phyloP scores from a whole-genome alignment of 768 basidiomycete species.

The Rhizopogon vulgaris region DNA sequence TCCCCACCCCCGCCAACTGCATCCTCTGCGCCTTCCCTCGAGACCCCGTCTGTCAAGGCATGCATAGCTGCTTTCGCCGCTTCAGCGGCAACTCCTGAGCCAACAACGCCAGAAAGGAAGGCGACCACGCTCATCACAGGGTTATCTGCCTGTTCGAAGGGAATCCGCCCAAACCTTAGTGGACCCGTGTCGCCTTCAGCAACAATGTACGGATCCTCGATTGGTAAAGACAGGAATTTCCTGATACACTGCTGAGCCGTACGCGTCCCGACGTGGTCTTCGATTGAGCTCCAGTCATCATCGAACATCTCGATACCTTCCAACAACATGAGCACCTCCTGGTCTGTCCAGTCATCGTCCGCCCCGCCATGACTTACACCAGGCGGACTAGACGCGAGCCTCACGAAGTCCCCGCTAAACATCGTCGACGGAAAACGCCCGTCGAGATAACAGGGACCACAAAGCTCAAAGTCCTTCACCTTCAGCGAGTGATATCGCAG shows the following conservation, averaged over 20 bases:
- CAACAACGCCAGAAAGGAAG: conserved; percentile 90
- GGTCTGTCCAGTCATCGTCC: conserved; percentile 82
- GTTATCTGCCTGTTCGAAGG: conserved; percentile 93
- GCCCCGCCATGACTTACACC: conserved; percentile 33
- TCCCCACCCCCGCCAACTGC: conserved; percentile 29
- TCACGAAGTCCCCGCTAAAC: conserved; percentile 97
- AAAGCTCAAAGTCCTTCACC: conserved; percentile 86
- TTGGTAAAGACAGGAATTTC: conserved; percentile 92
- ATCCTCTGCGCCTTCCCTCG: conserved; percentile 25
- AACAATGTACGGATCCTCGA: conserved; percentile 89
- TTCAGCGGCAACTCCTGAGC: conserved; percentile 85
- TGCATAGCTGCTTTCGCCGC: conserved; percentile 89
- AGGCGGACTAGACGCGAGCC: conserved; percentile 45
- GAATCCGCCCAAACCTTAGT: conserved; percentile 70
- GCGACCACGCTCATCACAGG: conserved; percentile 99
- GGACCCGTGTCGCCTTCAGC: conserved; percentile 72
- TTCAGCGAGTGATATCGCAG: conserved; percentile 91
- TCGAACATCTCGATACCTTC: conserved; percentile 98
- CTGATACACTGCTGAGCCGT: conserved; percentile 92
- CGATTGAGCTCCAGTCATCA: conserved; percentile 91
- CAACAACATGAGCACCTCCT: conserved; percentile 82
- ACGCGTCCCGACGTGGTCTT: conserved; percentile 89
- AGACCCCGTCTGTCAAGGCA: conserved; percentile 62
- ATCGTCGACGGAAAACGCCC: conserved; percentile 95
- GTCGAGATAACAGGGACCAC: conserved; percentile 88